Evolutionary conservation across 257 asterid genomes (phyloP), one percentile per base, ranked within the genome.

Genomic region (Ligustrum vulgare): DNA sequence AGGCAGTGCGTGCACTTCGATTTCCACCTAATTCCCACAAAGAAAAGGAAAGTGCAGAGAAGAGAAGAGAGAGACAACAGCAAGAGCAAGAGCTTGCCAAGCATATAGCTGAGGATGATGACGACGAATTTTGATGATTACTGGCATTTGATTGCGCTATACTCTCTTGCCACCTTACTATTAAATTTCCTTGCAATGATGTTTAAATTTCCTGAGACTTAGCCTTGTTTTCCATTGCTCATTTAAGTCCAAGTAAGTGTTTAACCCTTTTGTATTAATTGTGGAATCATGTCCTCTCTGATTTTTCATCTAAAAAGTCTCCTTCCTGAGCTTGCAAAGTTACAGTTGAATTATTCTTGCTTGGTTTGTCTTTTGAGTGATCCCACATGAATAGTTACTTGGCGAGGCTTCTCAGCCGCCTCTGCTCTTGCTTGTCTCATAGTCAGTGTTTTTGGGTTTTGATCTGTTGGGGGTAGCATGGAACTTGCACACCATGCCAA

Each of bases 41-140:
- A 80, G 89, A 88, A 54, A 88, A 89, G 82, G 91, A 86, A 67
- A 86, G 86, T 72, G 96, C 87, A 6, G 96, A 84, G 75, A 86
- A 83, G 82, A 85, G 89, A 63, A 89, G 92, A 80, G 96, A 87
- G 86, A 82, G 93, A 49, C 90, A 86, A 67, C 90, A 84, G 77
- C 91, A 86, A 70, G 96, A 90, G 77, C 89, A 90, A 82, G 93
- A 90, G 82, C 93, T 90, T 56, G 93, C 93, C n/a, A 85, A 90
- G 67, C 93, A 86, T 73, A 83, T 88, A 60, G 93, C 88, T 5
- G 93, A 90, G 79, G 91, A 88, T 74, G 96, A 90, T 16, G 93
- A 90, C 36, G 94, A 89, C 43, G 94, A 89, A 63, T 90, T 90
- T 69, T 90, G 68, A 88, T 65, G 33, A 34, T 74, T 6, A 28